Evolutionary conservation across 352 stramenopile genomes (phyloP), one percentile per base, ranked within the genome.

Genomic region (Phytophthora megakarya): DNA sequence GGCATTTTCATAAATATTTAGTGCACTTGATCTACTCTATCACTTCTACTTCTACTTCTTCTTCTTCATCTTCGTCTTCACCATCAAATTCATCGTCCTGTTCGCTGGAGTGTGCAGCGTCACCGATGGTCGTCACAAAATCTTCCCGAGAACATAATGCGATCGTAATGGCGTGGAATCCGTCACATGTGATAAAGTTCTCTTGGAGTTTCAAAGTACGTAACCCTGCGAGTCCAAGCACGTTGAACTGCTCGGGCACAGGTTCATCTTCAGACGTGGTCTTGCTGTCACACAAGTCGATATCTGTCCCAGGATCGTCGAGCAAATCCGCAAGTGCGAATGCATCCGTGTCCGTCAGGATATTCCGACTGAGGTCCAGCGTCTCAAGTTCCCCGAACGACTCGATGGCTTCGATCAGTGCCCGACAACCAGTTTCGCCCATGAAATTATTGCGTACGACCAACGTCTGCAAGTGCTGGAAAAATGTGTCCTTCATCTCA

Each of bases 101-200:
- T 28, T 49, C 26, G 22, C 37, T 40, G 19, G 32, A 21, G 23
- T 46, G 25, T 15, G 22, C 42, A 13, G 30, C 38, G 32, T 57
- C 45, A 26, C 53, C 58, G 12, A 64, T 35, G 9, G 61, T 61
- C 8, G 51, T 47, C n/a, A 67, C 47, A 18, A 71, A 72, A 13
- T 43, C 61, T 56, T 70, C 33, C 1, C 63, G 56, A 26, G 59
- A 61, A 16, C 70, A 79, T 4, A 88, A 32, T 11, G 75, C 71
- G 57, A 84, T 84, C 3, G 76, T 72, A 25, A 91, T 76, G 16
- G 76, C 78, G 32, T 83, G 67, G 45, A 89, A 88, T 13, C 80
- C 80, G n/a, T 80, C 69, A 23, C 74, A 78, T 5, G 78, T 81
- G 50, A 91, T 89, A 35, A 82, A 92, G 46, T 92, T 92, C 28